These are phyloP conservation scores for Verticillium isaacii DNA, from an alignment of 2,329 filamentous ascomycete genomes.

Conservation along the genomic window DNA sequence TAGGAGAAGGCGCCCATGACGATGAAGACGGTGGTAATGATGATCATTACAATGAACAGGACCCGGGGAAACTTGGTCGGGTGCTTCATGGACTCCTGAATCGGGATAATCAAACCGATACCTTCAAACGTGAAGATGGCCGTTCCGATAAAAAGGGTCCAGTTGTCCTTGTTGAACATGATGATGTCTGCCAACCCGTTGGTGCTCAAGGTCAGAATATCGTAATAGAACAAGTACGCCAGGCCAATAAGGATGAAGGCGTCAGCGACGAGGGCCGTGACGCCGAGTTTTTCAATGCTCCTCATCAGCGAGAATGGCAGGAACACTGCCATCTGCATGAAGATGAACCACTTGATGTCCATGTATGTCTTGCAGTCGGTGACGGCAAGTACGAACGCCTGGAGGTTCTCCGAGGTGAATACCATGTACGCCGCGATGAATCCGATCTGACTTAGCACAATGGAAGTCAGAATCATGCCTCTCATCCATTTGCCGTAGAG, in stretches of 20 bases:
- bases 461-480: slow-evolving; percentile 79
- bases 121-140: slow-evolving; percentile 86
- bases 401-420: slow-evolving; percentile 92
- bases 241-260: slow-evolving; percentile 90
- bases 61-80: slow-evolving; percentile 88
- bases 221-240: slow-evolving; percentile 93
- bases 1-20: slow-evolving; percentile 92
- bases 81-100: slow-evolving; percentile 76
- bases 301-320: slow-evolving; percentile 88
- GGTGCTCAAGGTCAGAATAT: slow-evolving; percentile 74
- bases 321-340: slow-evolving; percentile 95
- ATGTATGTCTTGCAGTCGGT: slow-evolving; percentile 82
- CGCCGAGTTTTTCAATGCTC: slow-evolving; percentile 95
- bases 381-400: slow-evolving; percentile 90
- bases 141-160: slow-evolving; percentile 97
- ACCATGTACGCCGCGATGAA: slow-evolving; percentile 96
- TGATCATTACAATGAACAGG: slow-evolving; percentile 85
- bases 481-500: slow-evolving; percentile 91
- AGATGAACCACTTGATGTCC: slow-evolving; percentile 81
- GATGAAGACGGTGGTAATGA: slow-evolving; percentile 87
- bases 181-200: slow-evolving; percentile 81
- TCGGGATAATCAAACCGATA: slow-evolving; percentile 71
- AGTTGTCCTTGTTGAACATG: slow-evolving; percentile 84
- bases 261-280: slow-evolving; percentile 90
- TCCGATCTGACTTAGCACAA: slow-evolving; percentile 91